phyloP scores from a whole-genome alignment of 495 filamentous ascomycete species.

The Chaetomidium leptoderma region DNA sequence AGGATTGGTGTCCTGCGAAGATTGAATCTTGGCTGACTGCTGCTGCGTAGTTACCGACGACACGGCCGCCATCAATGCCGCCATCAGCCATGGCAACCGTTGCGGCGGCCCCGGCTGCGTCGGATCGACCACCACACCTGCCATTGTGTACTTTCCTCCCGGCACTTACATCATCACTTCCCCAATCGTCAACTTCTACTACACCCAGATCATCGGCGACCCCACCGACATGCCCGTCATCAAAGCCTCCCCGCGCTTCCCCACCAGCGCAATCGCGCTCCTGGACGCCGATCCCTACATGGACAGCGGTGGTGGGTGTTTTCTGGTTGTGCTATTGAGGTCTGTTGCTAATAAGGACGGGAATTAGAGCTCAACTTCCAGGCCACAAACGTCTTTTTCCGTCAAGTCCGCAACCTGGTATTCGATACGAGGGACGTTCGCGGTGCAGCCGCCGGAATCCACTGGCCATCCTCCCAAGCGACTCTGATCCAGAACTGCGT shows the following conservation, averaged over 20 bases:
- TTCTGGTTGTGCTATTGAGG: neutral
- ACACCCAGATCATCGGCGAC: conserved; percentile 61
- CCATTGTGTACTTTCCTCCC: conserved; percentile 65
- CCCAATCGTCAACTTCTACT: conserved; percentile 60
- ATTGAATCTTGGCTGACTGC: neutral
- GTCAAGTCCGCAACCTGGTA: conserved; percentile 84
- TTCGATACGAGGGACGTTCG: conserved; percentile 73
- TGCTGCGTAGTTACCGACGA: conserved; percentile 64
- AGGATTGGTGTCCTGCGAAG: neutral
- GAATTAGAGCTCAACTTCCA: conserved; percentile 29
- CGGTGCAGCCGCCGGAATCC: conserved; percentile 64
- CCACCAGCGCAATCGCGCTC: conserved; percentile 22
- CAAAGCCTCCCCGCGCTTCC: conserved; percentile 62
- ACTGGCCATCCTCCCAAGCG: conserved; percentile 94
- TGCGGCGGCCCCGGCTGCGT: conserved; percentile 78
- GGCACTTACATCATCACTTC: conserved; percentile 59
- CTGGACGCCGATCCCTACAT: conserved; percentile 28
- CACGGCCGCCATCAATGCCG: conserved; percentile 75
- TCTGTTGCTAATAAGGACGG: neutral
- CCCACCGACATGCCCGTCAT: conserved; percentile 59
- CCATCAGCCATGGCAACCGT: conserved; percentile 64
- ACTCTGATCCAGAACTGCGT: conserved; percentile 82
- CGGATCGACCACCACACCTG: conserved; percentile 67
- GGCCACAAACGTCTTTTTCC: conserved; percentile 88
- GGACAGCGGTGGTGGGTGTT: conserved; percentile 20